Base-by-base conservation (phyloP, 140 eudicot species). In the Bidens hawaiensis region DNA sequence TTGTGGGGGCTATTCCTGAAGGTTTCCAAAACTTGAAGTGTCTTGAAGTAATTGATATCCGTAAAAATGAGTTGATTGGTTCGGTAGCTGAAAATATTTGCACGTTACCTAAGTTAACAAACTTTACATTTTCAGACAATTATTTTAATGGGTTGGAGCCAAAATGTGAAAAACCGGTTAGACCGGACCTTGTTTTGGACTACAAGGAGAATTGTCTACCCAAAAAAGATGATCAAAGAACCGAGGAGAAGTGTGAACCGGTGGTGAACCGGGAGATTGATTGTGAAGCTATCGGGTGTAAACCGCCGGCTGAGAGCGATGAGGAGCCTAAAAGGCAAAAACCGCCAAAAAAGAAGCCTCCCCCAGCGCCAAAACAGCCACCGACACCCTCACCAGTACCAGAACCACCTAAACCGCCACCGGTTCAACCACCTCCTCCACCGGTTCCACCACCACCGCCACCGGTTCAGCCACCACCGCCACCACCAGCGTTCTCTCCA, bases 31-130 rank as follows among this genome's bases (percentile, higher is more conserved):
- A 64, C 0, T 50, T 85, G 9, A 63, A 62, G 30, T 6, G 18
- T 0, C 23, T 72, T 23, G 86, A 82, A 30, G 14, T 24, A 23
- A 14, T 85, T 40, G 77, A 82, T 30, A 2, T 82, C 13, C 48
- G 82, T 0, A 25, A 69, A 41, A 86, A 86, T 25, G 28, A 71
- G 71, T 51, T 86, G 6, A 74, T 64, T 0, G 89, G 90, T 23
- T 55, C 52, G 13, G 86, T 86, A 36, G 45, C 62, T 2, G 78
- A 74, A 0, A n/a, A 23, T 1, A 9, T 86, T 36, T 86, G 95
- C 4, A 21, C 58, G 21, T 70, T 77, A 57, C 86, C 87, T 0
- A 77, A 62, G 10, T 52, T 86, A 43, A 11, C 15, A 64, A 75
- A 77, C 5, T 71, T 86, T 50, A 33, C 79, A 4, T 70, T 72